Base-by-base conservation (phyloP, 345 rosid genomes). In the Jatropha curcas region DNA sequence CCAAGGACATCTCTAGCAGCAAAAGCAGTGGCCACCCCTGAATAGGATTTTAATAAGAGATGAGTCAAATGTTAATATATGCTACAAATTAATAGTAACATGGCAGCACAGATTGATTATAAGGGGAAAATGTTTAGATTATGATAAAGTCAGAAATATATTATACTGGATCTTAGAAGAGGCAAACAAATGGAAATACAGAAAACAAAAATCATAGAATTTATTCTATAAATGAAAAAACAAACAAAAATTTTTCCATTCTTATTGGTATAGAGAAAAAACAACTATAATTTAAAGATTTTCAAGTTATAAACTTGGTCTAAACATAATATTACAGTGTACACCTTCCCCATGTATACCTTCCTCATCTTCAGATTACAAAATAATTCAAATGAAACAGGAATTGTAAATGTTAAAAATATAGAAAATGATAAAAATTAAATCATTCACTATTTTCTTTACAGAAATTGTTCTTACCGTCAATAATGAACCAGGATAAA, bases 11-110 rank as follows among this genome's bases (percentile, higher is more conserved):
- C 98, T 81, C 79, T 88, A 13, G 96, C 88, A 83, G 99, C 98
- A 86, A 95, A 92, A 76, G 98, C 98, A 78, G 99, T 95, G 55
- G 98, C 99, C 63, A 95, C 99, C 65, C 99, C 98, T 95, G 86
- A 62, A 68, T 6, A 77, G 77, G 48, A 64, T 56, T 28, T 67
- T 7, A 52, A 24, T 2, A 24, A 56, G 10, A 35, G 25, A 27
- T 31, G 59, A 67, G 67, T 57, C 60, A 60, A 43, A 35, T 34
- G 28, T 57, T 63, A 43, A 59, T 30, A 64, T 20, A 63, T 3
- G 31, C n/a, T 43, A 52, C 17, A 63, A 57, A 3, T 45, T 10
- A 22, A n/a, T n/a, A n/a, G n/a, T 52, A 57, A 17, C 33, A 16
- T 43, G 14, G 35, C 22, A 20, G 61, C 39, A 25, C 1, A 31